Conservation (phyloP, 768 basidiomycete genomes). For the Sistotremastrum suecicum region DNA sequence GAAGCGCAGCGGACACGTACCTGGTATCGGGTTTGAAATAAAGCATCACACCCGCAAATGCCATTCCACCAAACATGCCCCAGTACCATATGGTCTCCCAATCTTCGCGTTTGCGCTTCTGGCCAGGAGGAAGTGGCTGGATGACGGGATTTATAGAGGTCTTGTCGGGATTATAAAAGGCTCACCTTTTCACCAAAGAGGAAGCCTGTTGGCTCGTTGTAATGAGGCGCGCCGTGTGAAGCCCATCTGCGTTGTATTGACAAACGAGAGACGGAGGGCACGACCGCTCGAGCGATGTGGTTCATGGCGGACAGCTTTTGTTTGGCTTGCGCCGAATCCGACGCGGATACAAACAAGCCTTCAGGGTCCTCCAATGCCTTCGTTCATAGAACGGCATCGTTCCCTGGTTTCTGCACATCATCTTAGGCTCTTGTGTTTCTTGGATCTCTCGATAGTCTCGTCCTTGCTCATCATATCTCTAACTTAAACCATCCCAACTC, state of each 20-base stretch:
- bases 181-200: constrained; percentile 82
- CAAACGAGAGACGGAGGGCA: too few species aligned
- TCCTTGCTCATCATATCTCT: too few species aligned
- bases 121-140: constrained; percentile 63
- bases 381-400: too few species aligned
- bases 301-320: too few species aligned
- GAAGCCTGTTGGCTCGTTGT: constrained; percentile 80
- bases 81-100: constrained; percentile 89
- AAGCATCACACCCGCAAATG: constrained; percentile 54
- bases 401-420: too few species aligned
- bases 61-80: constrained; percentile 86
- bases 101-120: constrained; percentile 75
- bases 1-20: constrained; percentile 27
- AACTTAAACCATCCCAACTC: too few species aligned
- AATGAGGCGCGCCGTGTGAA: constrained; percentile 49
- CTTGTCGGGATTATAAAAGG: constrained; percentile 5
- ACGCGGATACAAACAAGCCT: too few species aligned
- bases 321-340: too few species aligned
- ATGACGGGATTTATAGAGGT: constrained; percentile 1
- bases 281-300: too few species aligned
- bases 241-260: constrained; percentile 1
- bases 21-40: constrained; percentile 93
- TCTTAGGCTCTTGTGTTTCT: too few species aligned
- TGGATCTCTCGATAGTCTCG: too few species aligned
- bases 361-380: too few species aligned